Percentiles rank a stretch among this genome's conserved stretches.
These are phyloP conservation scores for Chionographis japonica DNA, from an alignment of 106 monocot species.

Conservation along the genomic window DNA sequence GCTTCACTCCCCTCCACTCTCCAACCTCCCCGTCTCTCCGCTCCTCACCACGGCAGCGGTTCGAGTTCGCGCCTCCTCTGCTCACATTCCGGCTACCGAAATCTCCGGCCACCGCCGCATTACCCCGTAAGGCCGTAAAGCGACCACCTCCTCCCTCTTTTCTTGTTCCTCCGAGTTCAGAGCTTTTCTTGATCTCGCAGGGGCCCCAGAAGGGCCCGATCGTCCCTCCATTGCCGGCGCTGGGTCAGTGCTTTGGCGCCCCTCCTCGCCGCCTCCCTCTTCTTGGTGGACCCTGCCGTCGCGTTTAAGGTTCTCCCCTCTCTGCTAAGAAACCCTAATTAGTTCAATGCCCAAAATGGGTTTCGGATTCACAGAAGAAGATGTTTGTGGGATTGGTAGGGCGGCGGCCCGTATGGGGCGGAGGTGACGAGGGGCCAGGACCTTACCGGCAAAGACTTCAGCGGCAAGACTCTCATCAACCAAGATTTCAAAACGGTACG, in stretches of 20 bases:
- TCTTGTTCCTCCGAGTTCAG: too few relatives aligned
- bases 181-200: too few relatives aligned
- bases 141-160: too few relatives aligned
- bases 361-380: neutral
- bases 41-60: too few relatives aligned
- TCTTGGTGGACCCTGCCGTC: constrained; percentile 53
- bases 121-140: too few relatives aligned
- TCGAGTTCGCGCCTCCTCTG: too few relatives aligned
- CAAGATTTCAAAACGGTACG: constrained; percentile 94
- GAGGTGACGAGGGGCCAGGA: constrained; percentile 93
- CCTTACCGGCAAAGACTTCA: constrained; percentile 92
- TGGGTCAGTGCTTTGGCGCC: constrained; percentile 14
- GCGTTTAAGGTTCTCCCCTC: constrained; percentile 50
- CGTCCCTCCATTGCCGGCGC: too few relatives aligned
- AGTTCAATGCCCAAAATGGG: neutral
- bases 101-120: too few relatives aligned
- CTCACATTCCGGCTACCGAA: too few relatives aligned
- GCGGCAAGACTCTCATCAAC: constrained; percentile 77
- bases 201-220: too few relatives aligned
- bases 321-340: neutral
- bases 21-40: too few relatives aligned
- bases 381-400: constrained; percentile 21
- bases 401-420: constrained; percentile 81
- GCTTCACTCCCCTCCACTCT: too few relatives aligned
- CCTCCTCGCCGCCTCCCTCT: constrained; percentile 49